phyloP scores from a whole-genome alignment of 176 grass and related monocot genomes.

The Phoenix roebelenii region DNA sequence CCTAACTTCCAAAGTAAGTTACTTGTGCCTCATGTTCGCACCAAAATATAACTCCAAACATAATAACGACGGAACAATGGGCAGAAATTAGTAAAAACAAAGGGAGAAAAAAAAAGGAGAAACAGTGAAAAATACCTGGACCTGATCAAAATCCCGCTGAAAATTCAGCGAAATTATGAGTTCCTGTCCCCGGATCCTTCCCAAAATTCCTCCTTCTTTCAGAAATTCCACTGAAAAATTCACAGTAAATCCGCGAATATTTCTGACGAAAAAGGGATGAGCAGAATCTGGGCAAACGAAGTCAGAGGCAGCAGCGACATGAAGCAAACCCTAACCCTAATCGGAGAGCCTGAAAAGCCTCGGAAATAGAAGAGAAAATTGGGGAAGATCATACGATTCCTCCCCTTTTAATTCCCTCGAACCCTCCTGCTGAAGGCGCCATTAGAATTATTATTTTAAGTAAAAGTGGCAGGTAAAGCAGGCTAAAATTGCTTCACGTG shows the following conservation, averaged over 20 bases:
- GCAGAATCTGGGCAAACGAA: constrained; percentile 19
- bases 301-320: constrained; percentile 4
- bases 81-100: constrained; percentile 1
- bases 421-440: not conserved
- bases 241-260: constrained; percentile 3
- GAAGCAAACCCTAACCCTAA: too few relatives aligned
- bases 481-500: constrained; percentile 51
- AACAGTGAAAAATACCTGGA: constrained; percentile 5
- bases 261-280: constrained; percentile 16
- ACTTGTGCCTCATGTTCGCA: constrained; percentile 8
- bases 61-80: constrained; percentile 15
- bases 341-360: too few relatives aligned
- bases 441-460: constrained; percentile 27
- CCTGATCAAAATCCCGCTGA: constrained; percentile 8
- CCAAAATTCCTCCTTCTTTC: constrained; percentile 12
- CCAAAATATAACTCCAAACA: constrained; percentile 23
- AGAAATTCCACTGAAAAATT: constrained; percentile 20
- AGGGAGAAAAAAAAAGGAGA: not conserved
- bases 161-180: constrained; percentile 13
- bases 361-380: too few relatives aligned
- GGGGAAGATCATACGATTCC: constrained; percentile 11
- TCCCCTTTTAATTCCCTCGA: constrained; percentile 16
- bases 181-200: constrained; percentile 5
- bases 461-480: constrained; percentile 59
- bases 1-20: constrained; percentile 32